Conservation (phyloP, 768 basidiomycete species). For the Podaxis rugospora region DNA sequence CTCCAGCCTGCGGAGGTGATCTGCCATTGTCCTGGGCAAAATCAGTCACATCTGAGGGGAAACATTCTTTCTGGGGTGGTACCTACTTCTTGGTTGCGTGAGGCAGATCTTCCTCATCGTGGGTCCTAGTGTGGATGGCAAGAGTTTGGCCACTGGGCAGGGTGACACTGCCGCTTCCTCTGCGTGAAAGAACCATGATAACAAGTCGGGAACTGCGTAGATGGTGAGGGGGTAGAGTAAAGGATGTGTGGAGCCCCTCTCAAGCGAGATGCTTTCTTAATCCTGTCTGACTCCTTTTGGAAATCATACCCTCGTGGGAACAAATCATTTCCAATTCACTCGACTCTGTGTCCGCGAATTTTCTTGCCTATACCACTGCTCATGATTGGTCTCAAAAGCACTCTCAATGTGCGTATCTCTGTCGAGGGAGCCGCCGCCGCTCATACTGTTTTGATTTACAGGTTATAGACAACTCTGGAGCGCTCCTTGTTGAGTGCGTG, state of each 20-base stretch:
- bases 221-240: slow-evolving; percentile 15
- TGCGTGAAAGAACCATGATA: slow-evolving; percentile 63
- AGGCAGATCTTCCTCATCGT: slow-evolving; percentile 83
- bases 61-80: slow-evolving; percentile 8
- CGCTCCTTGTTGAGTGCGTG: slow-evolving; percentile 91
- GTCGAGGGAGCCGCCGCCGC: neutral
- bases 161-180: slow-evolving; percentile 72
- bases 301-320: slow-evolving; percentile 21
- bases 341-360: slow-evolving; percentile 9
- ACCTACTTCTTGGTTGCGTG: slow-evolving; percentile 90
- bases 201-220: slow-evolving; percentile 6
- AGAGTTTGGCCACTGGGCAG: slow-evolving; percentile 75
- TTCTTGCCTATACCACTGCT: slow-evolving; percentile 11
- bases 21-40: slow-evolving; percentile 76
- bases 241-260: neutral
- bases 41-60: slow-evolving; percentile 13
- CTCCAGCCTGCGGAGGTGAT: slow-evolving; percentile 90
- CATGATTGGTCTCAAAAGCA: slow-evolving; percentile 96
- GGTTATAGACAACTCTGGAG: slow-evolving; percentile 98
- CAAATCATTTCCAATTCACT: neutral
- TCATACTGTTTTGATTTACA: slow-evolving; percentile 21
- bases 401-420: slow-evolving; percentile 63
- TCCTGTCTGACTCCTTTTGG: slow-evolving; percentile 11
- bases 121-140: slow-evolving; percentile 84
- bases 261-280: slow-evolving; percentile 7